phyloP scores from a whole-genome alignment of 2,329 filamentous ascomycete genomes.

The Neophaeococcomyces aloes region DNA sequence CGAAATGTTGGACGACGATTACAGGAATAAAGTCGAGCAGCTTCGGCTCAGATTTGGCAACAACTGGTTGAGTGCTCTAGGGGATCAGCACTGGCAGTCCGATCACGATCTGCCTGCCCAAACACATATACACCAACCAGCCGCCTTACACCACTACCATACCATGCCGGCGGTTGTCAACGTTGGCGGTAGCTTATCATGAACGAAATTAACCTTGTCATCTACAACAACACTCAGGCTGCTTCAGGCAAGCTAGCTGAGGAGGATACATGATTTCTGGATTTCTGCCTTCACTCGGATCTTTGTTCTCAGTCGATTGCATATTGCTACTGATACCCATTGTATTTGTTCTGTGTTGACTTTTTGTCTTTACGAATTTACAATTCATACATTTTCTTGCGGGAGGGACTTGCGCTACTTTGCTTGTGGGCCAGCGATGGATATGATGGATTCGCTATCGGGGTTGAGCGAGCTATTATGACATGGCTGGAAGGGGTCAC shows the following conservation, averaged over 20 bases:
- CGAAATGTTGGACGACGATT: conserved; percentile 52
- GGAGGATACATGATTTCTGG: conserved; percentile 11
- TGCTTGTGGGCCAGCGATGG: too few relatives aligned
- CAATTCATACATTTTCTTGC: too few relatives aligned
- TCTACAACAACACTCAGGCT: background rate
- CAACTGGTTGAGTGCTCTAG: conserved; percentile 75
- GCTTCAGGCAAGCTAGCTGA: too few relatives aligned
- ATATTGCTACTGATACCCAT: too few relatives aligned
- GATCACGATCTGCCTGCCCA: conserved; percentile 12
- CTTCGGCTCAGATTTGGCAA: conserved; percentile 76
- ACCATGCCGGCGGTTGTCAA: background rate
- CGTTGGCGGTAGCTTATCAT: background rate
- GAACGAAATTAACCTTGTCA: background rate
- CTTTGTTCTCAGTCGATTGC: conserved; percentile 13
- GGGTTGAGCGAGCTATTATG: too few relatives aligned
- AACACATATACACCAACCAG: conserved; percentile 20
- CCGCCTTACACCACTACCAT: conserved; percentile 1
- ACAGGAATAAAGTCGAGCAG: conserved; percentile 78
- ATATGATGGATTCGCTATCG: too few relatives aligned
- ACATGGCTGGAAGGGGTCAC: too few relatives aligned
- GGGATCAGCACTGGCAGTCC: conserved; percentile 56
- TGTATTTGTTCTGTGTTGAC: too few relatives aligned
- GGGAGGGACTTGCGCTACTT: too few relatives aligned
- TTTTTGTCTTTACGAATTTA: too few relatives aligned
- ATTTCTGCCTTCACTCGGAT: conserved; percentile 23